Conservation (phyloP, 1,284 basidiomycete genomes). For the Meira miltonrushii region DNA sequence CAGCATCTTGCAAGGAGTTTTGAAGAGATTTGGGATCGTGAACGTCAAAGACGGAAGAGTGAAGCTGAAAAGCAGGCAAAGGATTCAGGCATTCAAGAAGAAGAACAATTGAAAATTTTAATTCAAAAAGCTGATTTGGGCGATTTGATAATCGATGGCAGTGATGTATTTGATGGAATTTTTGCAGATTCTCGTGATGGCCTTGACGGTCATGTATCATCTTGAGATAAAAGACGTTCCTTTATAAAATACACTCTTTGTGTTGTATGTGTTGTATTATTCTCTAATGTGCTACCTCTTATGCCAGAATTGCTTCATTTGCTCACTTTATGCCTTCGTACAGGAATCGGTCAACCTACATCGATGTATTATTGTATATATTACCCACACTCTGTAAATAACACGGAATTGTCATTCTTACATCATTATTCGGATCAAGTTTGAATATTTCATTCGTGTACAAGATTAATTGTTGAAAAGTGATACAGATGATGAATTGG, state of each 20-base stretch:
- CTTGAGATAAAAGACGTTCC: background rate
- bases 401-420: too few relatives aligned
- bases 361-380: too few relatives aligned
- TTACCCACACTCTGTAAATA: too few relatives aligned
- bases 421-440: background rate
- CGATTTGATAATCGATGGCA: conserved; percentile 33
- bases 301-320: too few relatives aligned
- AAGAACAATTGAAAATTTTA: background rate
- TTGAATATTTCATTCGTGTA: background rate
- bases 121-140: conserved; percentile 25
- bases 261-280: too few relatives aligned
- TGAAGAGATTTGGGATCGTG: conserved; percentile 57
- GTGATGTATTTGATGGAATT: conserved; percentile 49
- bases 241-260: too few relatives aligned
- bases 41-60: conserved; percentile 25
- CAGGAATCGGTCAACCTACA: too few relatives aligned
- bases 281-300: too few relatives aligned
- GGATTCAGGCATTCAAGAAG: conserved; percentile 19
- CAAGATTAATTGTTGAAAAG: background rate
- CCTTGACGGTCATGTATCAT: conserved; percentile 28
- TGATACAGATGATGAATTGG: background rate
- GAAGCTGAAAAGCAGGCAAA: conserved; percentile 7
- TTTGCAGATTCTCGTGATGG: conserved; percentile 37
- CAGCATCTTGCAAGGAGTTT: conserved; percentile 66
- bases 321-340: too few relatives aligned